Conservation (phyloP, 2,329 filamentous ascomycete species). For the Pseudocercospora fijiensis region DNA sequence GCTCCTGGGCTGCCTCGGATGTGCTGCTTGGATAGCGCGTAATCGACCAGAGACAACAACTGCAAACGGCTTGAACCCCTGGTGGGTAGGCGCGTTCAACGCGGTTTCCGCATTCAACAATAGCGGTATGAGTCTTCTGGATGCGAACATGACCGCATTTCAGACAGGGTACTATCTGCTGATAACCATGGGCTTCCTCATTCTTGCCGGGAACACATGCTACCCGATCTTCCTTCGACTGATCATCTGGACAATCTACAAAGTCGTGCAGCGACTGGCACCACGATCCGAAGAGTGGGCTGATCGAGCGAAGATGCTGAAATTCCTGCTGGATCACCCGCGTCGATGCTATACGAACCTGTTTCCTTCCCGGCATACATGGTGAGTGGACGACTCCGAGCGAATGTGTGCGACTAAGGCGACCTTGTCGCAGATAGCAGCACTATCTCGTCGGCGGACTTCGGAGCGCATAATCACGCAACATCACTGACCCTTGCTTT, state of each 20-base stretch:
- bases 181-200: constrained; percentile 44
- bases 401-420: too few species aligned
- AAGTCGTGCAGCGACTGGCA: constrained; percentile 44
- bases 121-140: constrained; percentile 66
- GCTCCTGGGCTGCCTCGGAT: constrained; percentile 56
- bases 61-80: constrained; percentile 61
- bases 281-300: constrained; percentile 34
- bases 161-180: constrained; percentile 49
- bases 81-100: constrained; percentile 69
- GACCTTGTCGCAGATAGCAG: too few species aligned
- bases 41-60: constrained; percentile 52
- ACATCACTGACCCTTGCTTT: too few species aligned
- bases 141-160: constrained; percentile 65
- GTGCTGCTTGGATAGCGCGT: constrained; percentile 61
- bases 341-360: constrained; percentile 63
- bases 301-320: constrained; percentile 47
- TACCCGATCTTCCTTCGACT: constrained; percentile 61
- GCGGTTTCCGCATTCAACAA: constrained; percentile 70
- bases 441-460: too few species aligned
- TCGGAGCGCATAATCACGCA: too few species aligned
- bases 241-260: constrained; percentile 58
- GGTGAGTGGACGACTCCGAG: too few species aligned
- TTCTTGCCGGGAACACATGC: constrained; percentile 55
- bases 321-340: constrained; percentile 63
- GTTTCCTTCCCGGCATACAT: constrained; percentile 61